Base-by-base conservation (phyloP, 352 stramenopile species). In the Pythium biforme region DNA sequence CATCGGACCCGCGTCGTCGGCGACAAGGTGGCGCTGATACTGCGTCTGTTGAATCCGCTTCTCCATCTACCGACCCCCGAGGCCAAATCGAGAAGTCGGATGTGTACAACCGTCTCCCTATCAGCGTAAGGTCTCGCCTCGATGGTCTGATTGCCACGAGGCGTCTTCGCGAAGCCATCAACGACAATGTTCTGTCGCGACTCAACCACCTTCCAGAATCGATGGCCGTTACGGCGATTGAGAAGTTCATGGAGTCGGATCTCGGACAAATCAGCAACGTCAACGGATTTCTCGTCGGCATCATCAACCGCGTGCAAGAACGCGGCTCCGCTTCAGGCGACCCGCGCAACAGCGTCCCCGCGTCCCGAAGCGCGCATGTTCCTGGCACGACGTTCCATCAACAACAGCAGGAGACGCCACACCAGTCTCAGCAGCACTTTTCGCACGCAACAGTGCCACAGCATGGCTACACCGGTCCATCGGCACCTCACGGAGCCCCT, bases 251-350 rank as follows among this genome's bases (percentile, higher is more conserved):
- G 71, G 87, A 86, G 55, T 77, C 83, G 29, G 83, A 94, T 69
- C 59, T 91, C 12, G 66, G 77, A n/a, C 77, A 88, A 31, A 75
- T 94, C 31, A 72, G 77, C n/a, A 92, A 92, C 61, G 53, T 92
- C 25, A 77, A 92, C 59, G 81, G 81, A 15, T 94, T 94, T 64
- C 70, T 94, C 2, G 79, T 92, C 5, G 85, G 85, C 26, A 94
- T 94, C 55, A 90, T 94, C 69, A 92, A 90, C 51, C 83, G 83
- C 46, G 81, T 92, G 12, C 80, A 90, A 23, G 85, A 92, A 48
- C 86, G 85, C n/a, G 29, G 10, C 9, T 31, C 51, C 19, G 11
- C 23, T 2, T 25, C 29, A 9, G 61, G 22, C 19, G 50, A 59
- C 22, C 51, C 51, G 15, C 59, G 40, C 7, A 55, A 27, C 20